Percentiles rank a stretch among this genome's conserved stretches.
These are phyloP conservation scores for Ustilago cynodontis DNA, from an alignment of 1,284 basidiomycete species.

Conservation along the genomic window DNA sequence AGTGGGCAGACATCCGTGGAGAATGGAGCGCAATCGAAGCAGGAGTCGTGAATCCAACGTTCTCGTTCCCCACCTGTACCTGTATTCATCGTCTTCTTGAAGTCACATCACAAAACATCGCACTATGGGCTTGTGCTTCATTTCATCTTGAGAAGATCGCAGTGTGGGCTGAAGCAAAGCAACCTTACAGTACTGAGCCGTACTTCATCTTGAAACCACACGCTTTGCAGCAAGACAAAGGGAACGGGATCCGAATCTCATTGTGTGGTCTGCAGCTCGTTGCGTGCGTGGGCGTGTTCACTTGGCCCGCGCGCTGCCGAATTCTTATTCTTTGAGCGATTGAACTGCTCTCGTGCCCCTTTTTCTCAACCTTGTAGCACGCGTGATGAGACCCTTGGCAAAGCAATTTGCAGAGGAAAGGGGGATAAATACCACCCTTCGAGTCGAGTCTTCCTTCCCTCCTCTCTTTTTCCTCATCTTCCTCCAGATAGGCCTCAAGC, in stretches of 20 bases:
- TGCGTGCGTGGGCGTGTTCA: neutral
- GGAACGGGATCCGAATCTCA: neutral
- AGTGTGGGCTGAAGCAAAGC: neutral
- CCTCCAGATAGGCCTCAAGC: conserved; percentile 15
- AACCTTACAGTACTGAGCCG: too few relatives aligned
- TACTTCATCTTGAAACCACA: neutral
- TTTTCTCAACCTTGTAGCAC: neutral
- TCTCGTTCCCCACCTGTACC: conserved; percentile 7
- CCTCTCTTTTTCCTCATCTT: conserved; percentile 23
- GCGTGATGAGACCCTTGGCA: neutral
- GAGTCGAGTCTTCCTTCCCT: conserved; percentile 1
- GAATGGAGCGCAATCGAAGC: conserved; percentile 16
- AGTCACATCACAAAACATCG: neutral
- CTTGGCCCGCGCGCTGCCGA: neutral
- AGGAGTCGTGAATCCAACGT: conserved; percentile 1
- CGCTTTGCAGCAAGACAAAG: conserved; percentile 7
- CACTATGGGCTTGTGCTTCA: neutral
- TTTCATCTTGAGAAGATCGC: neutral
- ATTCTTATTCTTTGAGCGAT: neutral
- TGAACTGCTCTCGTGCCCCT: conserved; percentile 5
- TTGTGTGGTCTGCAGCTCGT: neutral
- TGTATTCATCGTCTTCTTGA: conserved; percentile 5
- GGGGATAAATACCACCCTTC: conserved; percentile 28
- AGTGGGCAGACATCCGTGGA: neutral
- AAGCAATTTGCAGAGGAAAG: neutral